Evolutionary conservation across 2,329 filamentous ascomycete genomes (phyloP), one percentile per base, ranked within the genome.

Genomic region (Ophioceras dolichostomum): DNA sequence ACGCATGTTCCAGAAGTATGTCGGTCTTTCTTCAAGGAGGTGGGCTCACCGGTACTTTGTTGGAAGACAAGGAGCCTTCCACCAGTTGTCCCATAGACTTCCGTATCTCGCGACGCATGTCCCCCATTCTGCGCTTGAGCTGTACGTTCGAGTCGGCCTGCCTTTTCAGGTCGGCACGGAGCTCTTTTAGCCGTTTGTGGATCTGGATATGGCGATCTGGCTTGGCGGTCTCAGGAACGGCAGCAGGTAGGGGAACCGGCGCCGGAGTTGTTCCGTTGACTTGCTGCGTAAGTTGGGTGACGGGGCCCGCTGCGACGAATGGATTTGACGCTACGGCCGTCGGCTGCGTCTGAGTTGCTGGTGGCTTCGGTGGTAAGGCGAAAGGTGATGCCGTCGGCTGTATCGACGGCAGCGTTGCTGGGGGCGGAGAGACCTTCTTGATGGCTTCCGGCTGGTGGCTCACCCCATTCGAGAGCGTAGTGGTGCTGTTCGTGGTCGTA

Each of bases 11-110:
- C n/a, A n/a, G n/a, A n/a, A n/a, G n/a, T n/a, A n/a, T n/a, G n/a
- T n/a, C n/a, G n/a, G n/a, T n/a, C n/a, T n/a, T 10, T 16, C 16
- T 2, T 18, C 13, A 31, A 9, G 29, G 5, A 18, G 10, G 29
- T 16, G 16, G 17, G 13, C 29, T 31, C 19, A 33, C 31, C 31
- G 35, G 24, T 16, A 30, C 24, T 17, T 30, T 30, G 28, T 37
- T 37, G 24, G 17, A 31, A 20, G 28, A 44, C 14, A 48, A 31
- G 18, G 43, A 48, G 39, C 73, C 79, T 28, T 69, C 70, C 2
- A 77, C 80, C 20, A 87, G 59, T 52, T 91, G 83, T 6, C 85
- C 84, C 38, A 89, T 70, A 14, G 70, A 76, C 48, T 79, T 82
- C 28, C 73, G 71, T 37, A 91, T 76, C 30, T 78, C 71, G 41